Conservation (phyloP, 2,329 filamentous ascomycete species). For the Monosporascus cannonballus region DNA sequence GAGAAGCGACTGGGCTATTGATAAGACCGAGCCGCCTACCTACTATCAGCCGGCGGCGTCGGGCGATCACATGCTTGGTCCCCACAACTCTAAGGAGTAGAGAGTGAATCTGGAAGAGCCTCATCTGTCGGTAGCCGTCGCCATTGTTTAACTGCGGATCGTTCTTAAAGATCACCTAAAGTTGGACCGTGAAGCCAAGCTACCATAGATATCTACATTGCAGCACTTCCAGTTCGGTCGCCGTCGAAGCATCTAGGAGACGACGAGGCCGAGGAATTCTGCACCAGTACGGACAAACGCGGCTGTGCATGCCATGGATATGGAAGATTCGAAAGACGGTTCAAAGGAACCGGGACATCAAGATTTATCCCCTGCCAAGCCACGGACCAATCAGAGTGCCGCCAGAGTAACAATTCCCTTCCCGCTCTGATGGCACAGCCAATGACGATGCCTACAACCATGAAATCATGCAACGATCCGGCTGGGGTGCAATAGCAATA, state of each 20-base stretch:
- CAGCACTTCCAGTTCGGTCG: neutral
- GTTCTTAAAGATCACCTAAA: too few species aligned
- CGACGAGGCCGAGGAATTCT: neutral
- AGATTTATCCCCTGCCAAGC: neutral
- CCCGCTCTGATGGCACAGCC: neutral
- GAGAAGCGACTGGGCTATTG: neutral
- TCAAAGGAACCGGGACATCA: neutral
- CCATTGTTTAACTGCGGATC: too few species aligned
- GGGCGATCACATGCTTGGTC: neutral
- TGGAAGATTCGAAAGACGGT: neutral
- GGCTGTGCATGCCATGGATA: too few species aligned
- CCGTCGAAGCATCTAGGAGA: neutral
- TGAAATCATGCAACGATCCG: neutral
- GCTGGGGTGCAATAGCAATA: neutral
- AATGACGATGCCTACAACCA: neutral
- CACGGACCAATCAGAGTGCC: neutral
- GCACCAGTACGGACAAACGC: neutral
- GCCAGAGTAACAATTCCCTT: neutral
- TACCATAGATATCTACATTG: too few species aligned
- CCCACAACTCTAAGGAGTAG: neutral
- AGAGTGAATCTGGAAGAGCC: too few species aligned
- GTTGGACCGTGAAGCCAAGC: too few species aligned
- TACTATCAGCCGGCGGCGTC: neutral
- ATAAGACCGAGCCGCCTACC: neutral
- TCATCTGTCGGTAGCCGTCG: too few species aligned